Base-by-base conservation (phyloP, 352 stramenopile genomes). In the Pythium guiyangense region DNA sequence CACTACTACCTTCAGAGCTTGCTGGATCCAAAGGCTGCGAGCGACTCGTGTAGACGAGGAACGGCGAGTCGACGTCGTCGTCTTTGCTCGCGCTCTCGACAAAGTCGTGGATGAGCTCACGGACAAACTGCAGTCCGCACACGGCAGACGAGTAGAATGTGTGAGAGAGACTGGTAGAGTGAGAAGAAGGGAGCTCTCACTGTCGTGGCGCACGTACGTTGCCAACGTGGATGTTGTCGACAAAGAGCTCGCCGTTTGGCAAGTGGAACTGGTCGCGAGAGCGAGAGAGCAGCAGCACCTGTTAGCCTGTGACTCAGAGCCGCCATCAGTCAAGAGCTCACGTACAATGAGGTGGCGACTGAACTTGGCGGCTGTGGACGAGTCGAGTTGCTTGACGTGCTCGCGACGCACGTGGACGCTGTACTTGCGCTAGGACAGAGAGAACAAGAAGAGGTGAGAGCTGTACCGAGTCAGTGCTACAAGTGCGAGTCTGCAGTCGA, bases 341-440 rank as follows among this genome's bases (percentile, higher is more conserved):
- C 77, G 20, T 68, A 92, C 77, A 43, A 98, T 95, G 56, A 97
- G 66, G 67, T 98, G 94, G 12, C 89, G 87, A 55, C 86, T 97
- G 66, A 98, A 98, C 65, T 98, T 98, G 43, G 78, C 74, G 1
- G 55, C 12, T 8, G 92, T 97, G 8, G 89, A 97, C 5, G 89
- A 98, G 35, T 97, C 92, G 39, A 98, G 66, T 52, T 97, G 77
- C 27, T 97, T 67, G 51, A 98, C 71, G 46, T 86, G 27, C 44
- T 42, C 43, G 11, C 55, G 44, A 6, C 29, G 26, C 10, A 79
- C 58, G 20, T 49, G 48, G 25, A 93, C 49, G 10, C 70, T 54
- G 52, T 82, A 93, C 25, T 66, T 67, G 15, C 79, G 79, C 83
- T 91, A 20, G 20, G n/a, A n/a, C n/a, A n/a, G n/a, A n/a, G n/a